Conservation (phyloP, 176 grass and related monocot genomes). For the Canna indica region DNA sequence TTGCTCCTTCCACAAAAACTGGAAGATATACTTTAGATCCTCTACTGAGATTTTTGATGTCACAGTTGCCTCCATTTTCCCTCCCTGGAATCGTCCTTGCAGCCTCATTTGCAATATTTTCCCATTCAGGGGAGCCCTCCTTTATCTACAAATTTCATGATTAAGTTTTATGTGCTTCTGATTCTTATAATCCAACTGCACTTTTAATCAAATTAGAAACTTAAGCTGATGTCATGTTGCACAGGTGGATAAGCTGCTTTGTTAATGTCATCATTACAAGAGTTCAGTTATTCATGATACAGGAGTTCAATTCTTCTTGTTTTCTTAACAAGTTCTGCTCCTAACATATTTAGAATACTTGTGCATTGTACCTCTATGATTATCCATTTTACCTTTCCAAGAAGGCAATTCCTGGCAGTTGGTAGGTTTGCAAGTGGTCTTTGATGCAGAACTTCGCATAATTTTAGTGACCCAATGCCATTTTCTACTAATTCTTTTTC, state of each 20-base stretch:
- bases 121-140: conserved; percentile 52
- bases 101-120: conserved; percentile 67
- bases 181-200: too few species aligned
- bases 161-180: not conserved
- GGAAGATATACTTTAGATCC: conserved; percentile 94
- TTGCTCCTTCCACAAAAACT: conserved; percentile 85
- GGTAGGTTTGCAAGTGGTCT: conserved; percentile 69
- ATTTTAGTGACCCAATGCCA: conserved; percentile 33
- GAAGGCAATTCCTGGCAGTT: conserved; percentile 54
- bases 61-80: conserved; percentile 91
- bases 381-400: conserved; percentile 58
- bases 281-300: too few species aligned
- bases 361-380: not conserved
- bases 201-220: too few species aligned
- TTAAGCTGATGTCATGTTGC: too few species aligned
- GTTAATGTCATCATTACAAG: too few species aligned
- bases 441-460: conserved; percentile 81
- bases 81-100: conserved; percentile 83
- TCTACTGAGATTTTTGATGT: conserved; percentile 89
- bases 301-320: too few species aligned
- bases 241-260: too few species aligned
- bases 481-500: conserved; percentile 62
- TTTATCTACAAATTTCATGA: conserved; percentile 35
- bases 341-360: not conserved
- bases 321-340: too few species aligned